phyloP scores from a whole-genome alignment of 371 early-diverging fungal genomes.

The Chytridiales sp. region DNA sequence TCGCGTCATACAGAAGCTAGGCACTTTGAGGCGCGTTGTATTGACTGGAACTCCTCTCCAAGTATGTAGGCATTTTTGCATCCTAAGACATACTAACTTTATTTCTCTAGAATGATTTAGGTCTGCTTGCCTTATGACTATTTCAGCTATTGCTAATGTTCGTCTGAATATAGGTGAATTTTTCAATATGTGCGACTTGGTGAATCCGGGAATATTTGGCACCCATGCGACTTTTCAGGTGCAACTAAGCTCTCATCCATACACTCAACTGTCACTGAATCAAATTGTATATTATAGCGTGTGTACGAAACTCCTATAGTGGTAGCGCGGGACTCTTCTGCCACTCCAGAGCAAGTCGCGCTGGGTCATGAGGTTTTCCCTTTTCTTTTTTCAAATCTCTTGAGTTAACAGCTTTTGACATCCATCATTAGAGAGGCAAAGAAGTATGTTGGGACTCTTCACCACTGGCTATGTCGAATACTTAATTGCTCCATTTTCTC shows the following conservation, averaged over 20 bases:
- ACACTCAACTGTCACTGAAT: no score
- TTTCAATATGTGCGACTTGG: conserved; percentile 65
- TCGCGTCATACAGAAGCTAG: conserved; percentile 44
- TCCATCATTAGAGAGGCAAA: no score
- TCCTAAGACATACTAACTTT: neutral
- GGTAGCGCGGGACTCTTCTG: conserved; percentile 43
- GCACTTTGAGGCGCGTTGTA: conserved; percentile 51
- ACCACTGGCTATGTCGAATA: no score
- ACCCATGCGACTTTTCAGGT: conserved; percentile 27
- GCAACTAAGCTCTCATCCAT: neutral
- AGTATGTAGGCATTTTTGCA: conserved; percentile 6
- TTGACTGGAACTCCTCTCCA: conserved; percentile 73
- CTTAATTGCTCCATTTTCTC: neutral
- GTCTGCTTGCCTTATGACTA: conserved; percentile 23
- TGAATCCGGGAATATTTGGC: conserved; percentile 64
- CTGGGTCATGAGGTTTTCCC: conserved; percentile 41
- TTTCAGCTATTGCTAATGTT: conserved; percentile 38
- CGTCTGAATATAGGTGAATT: conserved; percentile 23
- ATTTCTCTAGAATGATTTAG: conserved; percentile 1
- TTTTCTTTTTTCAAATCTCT: conserved; percentile 7
- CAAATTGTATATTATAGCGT: conserved; percentile 41
- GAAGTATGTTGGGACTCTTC: no score
- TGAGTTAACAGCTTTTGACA: no score
- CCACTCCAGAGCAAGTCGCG: conserved; percentile 36
- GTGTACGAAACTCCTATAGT: conserved; percentile 58